Evolutionary conservation across 108 stramenopile genomes (phyloP), one percentile per base, ranked within the genome.

Genomic region (Stephanodiscus minutulus): DNA sequence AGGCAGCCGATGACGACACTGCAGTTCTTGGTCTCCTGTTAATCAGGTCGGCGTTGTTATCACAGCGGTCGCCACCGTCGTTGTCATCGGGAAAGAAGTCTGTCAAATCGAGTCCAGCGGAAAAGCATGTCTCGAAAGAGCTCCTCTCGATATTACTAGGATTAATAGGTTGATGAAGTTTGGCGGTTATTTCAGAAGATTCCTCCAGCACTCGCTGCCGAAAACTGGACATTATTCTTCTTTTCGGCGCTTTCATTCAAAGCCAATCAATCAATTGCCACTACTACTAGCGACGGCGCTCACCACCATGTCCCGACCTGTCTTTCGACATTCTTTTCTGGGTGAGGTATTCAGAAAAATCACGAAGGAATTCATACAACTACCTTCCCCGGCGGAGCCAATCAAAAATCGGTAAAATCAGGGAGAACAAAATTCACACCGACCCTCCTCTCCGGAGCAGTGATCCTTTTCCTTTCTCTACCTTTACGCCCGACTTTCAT

Each of bases 41-140:
- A 44, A 13, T 44, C 43, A 44, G 43, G 43, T 44, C 43, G 43
- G 31, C 31, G 31, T 33, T 33, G 31, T 33, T 33, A 33, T 33
- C 31, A 5, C 31, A 2, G 31, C 5, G 31, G 31, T 33, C 22
- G 24, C 2, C 22, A 20, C 29, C 29, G 28, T 17, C 55, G 55
- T 29, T 25, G 55, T 6, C 15, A 29, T 25, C 29, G 24, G 22
- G 15, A 56, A 56, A 56, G 8, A 56, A 56, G 8, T 60, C 36
- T 20, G 59, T 41, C 35, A 60, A 36, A 43, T 60, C 59, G 29
- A 60, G 59, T 5, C 59, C 59, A 41, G 59, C 4, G 59, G 36
- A 43, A 39, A 60, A 60, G 59, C 59, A 39, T 60, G 35, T 21
- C 59, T 60, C 59, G 59, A 60, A 21, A 37, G 59, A 60, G 3